Base-by-base conservation (phyloP, 768 basidiomycete genomes). In the Lanmaoa rubissima region DNA sequence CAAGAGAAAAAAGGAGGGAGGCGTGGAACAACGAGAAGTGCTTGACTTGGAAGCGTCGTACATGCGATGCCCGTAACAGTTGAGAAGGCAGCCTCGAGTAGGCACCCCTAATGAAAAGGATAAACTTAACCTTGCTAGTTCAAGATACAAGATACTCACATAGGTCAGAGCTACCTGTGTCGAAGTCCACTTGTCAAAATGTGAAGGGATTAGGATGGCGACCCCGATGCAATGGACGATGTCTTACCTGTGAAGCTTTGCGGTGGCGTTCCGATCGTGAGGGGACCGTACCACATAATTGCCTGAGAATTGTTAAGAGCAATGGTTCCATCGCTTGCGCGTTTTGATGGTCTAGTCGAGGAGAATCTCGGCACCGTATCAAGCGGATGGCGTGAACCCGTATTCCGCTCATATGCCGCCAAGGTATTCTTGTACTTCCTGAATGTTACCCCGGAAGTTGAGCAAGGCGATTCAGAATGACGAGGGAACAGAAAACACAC, bases 81-180 rank as follows among this genome's bases (percentile, higher is more conserved):
- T 59, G 3, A 6, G 7, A 4, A 3, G 1, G 59, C 74, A 77
- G 24, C 0, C 0, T 0, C 54, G 13, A 9, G 54, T 51, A 24
- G 74, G 67, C 10, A 80, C 50, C 66, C 80, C 79, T 67, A n/a
- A 35, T 2, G 36, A 32, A 39, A 36, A 46, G 9, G 21, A 32
- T 59, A 19, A 63, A n/a, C 9, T 5, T 24, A n/a, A 9, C 8
- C 3, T 43, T n/a, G 14, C 13, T 4, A 0, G 10, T 19, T 28
- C 16, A 38, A 14, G n/a, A 28, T n/a, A 14, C 28, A 26, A 9
- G 38, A 26, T 6, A 51, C 68, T 51, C 51, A 62, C 66, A 56
- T 13, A 79, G 63, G 61, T 83, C 82, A 57, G 77, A 73, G 44
- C 79, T 80, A 42, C 81, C 78, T 11, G 79, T 81, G 61, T 81